Evolutionary conservation across 2,329 filamentous ascomycete genomes (phyloP).

Genomic region (Pyricularia grisea): DNA sequence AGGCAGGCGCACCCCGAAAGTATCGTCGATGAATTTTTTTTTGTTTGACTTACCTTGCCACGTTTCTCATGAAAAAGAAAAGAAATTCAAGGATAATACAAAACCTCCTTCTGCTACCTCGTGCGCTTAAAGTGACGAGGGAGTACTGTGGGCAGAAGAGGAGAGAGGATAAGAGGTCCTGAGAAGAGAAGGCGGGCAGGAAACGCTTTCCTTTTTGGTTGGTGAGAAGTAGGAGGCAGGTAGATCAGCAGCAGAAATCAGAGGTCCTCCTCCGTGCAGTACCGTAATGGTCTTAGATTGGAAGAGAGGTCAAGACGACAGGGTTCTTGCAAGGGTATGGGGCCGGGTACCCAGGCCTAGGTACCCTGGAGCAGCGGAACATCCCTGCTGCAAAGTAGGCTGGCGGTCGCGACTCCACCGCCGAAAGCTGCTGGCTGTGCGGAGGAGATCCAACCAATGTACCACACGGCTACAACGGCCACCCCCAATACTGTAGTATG

Average conservation of each 20-base stretch:
- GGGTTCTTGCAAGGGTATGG: conserved; percentile 5
- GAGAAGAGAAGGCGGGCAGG: conserved; percentile 6
- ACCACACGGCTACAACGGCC: conserved; percentile 4
- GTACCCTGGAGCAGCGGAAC: conserved; percentile 3
- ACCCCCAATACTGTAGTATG: background rate
- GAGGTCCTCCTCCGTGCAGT: conserved; percentile 14
- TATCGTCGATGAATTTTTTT: background rate
- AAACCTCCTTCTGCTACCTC: background rate
- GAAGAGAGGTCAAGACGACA: conserved; percentile 7
- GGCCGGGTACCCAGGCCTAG: background rate
- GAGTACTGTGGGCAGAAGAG: background rate
- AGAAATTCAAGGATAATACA: background rate
- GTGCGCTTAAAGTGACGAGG: conserved; percentile 2
- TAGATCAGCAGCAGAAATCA: conserved; percentile 11
- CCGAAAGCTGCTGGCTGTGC: background rate
- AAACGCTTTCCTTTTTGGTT: conserved; percentile 6
- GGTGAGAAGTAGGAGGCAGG: conserved; percentile 11
- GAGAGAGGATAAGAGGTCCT: conserved; percentile 2
- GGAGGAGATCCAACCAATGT: conserved; percentile 1
- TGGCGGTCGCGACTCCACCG: conserved; percentile 1
- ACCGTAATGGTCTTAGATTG: conserved; percentile 15
- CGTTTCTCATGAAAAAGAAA: background rate
- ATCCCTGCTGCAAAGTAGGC: conserved; percentile 2
- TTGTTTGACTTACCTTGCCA: background rate
- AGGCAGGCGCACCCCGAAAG: background rate